Conservation (phyloP, 495 filamentous ascomycete genomes). For the Hyaloscypha hepaticicola region DNA sequence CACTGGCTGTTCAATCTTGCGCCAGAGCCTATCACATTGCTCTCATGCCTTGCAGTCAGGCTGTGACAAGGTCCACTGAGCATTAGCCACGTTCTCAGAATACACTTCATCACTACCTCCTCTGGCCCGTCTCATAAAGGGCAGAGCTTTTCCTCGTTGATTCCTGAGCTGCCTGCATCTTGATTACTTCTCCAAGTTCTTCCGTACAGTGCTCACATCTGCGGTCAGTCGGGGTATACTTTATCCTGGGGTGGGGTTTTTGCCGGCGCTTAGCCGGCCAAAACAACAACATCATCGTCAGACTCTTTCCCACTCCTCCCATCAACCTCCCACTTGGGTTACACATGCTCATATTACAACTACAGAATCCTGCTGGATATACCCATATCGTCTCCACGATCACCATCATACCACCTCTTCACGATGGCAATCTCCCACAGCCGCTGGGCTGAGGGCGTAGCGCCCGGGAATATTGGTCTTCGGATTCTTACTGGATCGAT, state of each 20-base stretch:
- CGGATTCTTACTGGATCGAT: slow-evolving; percentile 17
- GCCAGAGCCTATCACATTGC: slow-evolving; percentile 31
- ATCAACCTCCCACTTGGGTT: neutral
- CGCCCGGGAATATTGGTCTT: slow-evolving; percentile 24
- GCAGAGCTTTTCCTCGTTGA: slow-evolving; percentile 15
- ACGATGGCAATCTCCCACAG: slow-evolving; percentile 10
- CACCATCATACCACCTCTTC: neutral
- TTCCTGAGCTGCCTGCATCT: slow-evolving; percentile 9
- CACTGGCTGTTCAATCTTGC: slow-evolving; percentile 27
- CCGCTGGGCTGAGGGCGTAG: slow-evolving; percentile 17
- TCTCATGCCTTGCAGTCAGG: slow-evolving; percentile 30
- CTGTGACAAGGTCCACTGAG: slow-evolving; percentile 32
- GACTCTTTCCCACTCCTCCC: neutral
- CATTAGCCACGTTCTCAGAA: slow-evolving; percentile 32
- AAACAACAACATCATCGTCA: slow-evolving; percentile 21
- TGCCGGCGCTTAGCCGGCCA: slow-evolving; percentile 29
- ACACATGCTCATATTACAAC: slow-evolving; percentile 3
- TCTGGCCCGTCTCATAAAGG: slow-evolving; percentile 28
- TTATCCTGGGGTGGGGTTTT: slow-evolving; percentile 19
- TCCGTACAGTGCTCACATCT: slow-evolving; percentile 16
- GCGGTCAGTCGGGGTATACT: slow-evolving; percentile 14
- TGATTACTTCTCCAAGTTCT: slow-evolving; percentile 10
- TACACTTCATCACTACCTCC: slow-evolving; percentile 28
- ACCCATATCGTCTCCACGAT: neutral
- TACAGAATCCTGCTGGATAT: slow-evolving; percentile 5